Conservation (phyloP, 176 grass and related monocot species). For the Bothriochloa decipiens region DNA sequence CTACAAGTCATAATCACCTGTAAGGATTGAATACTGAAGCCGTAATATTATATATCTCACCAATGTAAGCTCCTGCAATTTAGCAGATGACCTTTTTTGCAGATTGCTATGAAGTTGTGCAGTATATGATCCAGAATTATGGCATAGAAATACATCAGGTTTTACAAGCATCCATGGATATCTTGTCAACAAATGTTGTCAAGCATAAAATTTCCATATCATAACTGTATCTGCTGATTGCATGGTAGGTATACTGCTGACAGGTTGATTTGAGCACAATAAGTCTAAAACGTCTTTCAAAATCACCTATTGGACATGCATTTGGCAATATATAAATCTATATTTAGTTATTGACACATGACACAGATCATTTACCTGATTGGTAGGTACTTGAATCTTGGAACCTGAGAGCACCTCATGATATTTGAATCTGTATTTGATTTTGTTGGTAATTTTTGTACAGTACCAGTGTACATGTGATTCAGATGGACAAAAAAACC, state of each 20-base stretch:
- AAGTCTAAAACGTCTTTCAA: too few relatives aligned
- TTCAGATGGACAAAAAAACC: slow-evolving; percentile 97
- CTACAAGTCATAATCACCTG: background rate
- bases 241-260: too few relatives aligned
- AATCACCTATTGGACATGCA: too few relatives aligned
- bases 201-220: background rate
- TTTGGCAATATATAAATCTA: background rate
- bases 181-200: slow-evolving; percentile 12
- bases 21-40: background rate
- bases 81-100: slow-evolving; percentile 6
- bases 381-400: slow-evolving; percentile 98
- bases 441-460: slow-evolving; percentile 90
- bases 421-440: slow-evolving; percentile 97
- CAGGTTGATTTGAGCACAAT: too few relatives aligned
- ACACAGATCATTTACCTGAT: slow-evolving; percentile 72
- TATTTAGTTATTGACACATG: slow-evolving; percentile 27
- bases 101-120: background rate
- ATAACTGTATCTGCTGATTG: background rate
- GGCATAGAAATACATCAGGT: background rate
- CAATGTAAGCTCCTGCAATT: background rate
- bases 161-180: slow-evolving; percentile 8
- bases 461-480: slow-evolving; percentile 77
- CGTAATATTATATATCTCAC: background rate
- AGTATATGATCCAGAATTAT: background rate
- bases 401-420: slow-evolving; percentile 92